Conservation (phyloP, 257 asterid genomes). For the Ocimum tenuiflorum region DNA sequence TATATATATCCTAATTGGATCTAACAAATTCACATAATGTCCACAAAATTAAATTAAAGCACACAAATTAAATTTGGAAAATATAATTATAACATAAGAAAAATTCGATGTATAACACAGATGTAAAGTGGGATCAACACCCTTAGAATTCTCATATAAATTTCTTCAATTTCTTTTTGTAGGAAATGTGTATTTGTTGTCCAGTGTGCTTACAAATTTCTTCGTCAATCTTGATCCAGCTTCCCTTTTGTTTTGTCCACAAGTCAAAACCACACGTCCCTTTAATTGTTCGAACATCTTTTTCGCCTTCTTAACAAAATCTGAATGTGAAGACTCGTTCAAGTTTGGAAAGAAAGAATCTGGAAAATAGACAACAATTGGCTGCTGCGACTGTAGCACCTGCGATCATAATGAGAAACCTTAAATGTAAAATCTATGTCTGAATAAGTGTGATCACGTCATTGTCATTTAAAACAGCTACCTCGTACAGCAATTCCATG, state of each 20-base stretch:
- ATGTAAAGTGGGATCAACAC: too few species aligned
- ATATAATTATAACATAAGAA: too few species aligned
- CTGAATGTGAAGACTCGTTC: constrained; percentile 41
- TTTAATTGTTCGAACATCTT: constrained; percentile 58
- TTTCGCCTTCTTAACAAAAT: constrained; percentile 38
- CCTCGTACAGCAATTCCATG: constrained; percentile 66
- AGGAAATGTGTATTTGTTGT: background rate
- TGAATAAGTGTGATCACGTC: background rate
- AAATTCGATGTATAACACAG: too few species aligned
- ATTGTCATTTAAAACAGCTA: constrained; percentile 15
- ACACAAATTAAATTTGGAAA: too few species aligned
- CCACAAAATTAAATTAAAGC: too few species aligned
- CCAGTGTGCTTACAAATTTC: constrained; percentile 49
- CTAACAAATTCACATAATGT: too few species aligned
- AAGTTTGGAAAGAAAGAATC: constrained; percentile 56
- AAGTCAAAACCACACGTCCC: constrained; percentile 55
- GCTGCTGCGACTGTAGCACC: constrained; percentile 48
- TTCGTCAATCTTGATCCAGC: constrained; percentile 52
- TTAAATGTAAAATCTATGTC: background rate
- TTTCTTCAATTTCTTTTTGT: background rate
- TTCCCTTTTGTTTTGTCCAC: constrained; percentile 60
- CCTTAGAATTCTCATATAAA: too few species aligned
- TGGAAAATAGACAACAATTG: constrained; percentile 63
- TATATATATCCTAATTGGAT: too few species aligned
- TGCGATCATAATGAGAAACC: background rate